Base-by-base conservation (phyloP, 208 protist genomes). In the Crithidia mellificae region DNA sequence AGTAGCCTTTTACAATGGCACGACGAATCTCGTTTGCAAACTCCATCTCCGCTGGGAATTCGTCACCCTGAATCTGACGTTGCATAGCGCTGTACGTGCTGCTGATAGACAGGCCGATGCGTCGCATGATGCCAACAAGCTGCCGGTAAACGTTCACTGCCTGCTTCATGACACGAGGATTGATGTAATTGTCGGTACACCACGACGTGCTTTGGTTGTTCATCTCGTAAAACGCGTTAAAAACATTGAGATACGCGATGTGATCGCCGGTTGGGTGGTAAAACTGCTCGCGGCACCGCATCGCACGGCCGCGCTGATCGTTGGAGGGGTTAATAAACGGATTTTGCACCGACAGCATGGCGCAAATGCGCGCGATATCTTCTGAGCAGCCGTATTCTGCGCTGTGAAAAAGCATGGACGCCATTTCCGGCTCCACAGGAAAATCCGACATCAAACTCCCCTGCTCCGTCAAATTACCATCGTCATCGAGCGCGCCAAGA, bases 171-270 rank as follows among this genome's bases (percentile, higher is more conserved):
- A 97, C 86, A 12, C 98, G 85, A 0, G 85, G 91, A 41, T 99
- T 98, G 25, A 99, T 87, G 78, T 97, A 99, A 75, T 99, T 99
- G 50, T 99, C 94, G 19, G 86, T 91, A 68, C 98, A 98, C 98
- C 98, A 99, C n/a, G 80, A 68, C 1, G 59, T 43, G 59, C 69
- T 97, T 83, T 90, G 74, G 5, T 64, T 41, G 36, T 78, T 80
- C 8, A 61, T 69, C 25, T 94, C 80, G 44, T 85, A 90, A 61
- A 80, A 93, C 5, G 80, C 70, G 64, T 94, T 90, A 78, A 96
- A 99, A 0, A 98, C 90, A 17, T 91, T 90, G 12, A 99, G 79
- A 5, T 98, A 78, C 1, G 97, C 98, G 17, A 99, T 65, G 81
- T 99, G 98, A 74, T 99, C 98, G n/a, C 80, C 98, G 52, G 84